phyloP scores from a whole-genome alignment of 768 basidiomycete species.

The Hypholoma fasciculare region DNA sequence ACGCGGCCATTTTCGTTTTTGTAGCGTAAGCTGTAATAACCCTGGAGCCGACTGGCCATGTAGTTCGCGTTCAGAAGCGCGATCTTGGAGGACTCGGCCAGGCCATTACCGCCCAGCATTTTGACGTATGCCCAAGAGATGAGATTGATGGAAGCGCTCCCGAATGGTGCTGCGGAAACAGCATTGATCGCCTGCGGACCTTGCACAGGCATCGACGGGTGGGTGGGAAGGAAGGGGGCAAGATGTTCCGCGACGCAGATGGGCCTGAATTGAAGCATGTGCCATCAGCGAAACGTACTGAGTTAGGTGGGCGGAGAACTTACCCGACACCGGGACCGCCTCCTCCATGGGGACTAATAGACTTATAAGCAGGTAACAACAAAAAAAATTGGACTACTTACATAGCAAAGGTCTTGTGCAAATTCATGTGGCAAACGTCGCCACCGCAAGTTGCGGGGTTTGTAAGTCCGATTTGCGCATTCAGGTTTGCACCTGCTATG shows the following conservation, averaged over 20 bases:
- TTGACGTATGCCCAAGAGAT: conserved; percentile 99
- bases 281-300: conserved; percentile 3
- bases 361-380: background rate
- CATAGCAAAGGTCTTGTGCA: conserved; percentile 99
- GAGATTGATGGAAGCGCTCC: conserved; percentile 91
- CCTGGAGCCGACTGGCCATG: conserved; percentile 86
- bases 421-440: conserved; percentile 97
- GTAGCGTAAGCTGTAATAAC: conserved; percentile 84
- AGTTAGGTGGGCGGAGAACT: conserved; percentile 15
- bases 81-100: conserved; percentile 81
- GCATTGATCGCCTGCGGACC: conserved; percentile 79
- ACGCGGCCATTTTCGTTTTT: conserved; percentile 91
- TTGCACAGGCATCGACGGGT: conserved; percentile 70
- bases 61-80: conserved; percentile 97
- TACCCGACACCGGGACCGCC: conserved; percentile 96
- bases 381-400: conserved; percentile 33
- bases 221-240: conserved; percentile 90
- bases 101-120: conserved; percentile 96
- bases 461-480: conserved; percentile 91
- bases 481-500: conserved; percentile 77
- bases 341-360: conserved; percentile 86
- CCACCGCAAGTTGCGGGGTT: conserved; percentile 95
- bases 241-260: conserved; percentile 95
- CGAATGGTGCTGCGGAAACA: conserved; percentile 90
- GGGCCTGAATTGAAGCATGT: conserved; percentile 47